These are phyloP conservation scores for Furcasterigmium sp. DNA, from an alignment of 2,329 filamentous ascomycete species.

Conservation along the genomic window DNA sequence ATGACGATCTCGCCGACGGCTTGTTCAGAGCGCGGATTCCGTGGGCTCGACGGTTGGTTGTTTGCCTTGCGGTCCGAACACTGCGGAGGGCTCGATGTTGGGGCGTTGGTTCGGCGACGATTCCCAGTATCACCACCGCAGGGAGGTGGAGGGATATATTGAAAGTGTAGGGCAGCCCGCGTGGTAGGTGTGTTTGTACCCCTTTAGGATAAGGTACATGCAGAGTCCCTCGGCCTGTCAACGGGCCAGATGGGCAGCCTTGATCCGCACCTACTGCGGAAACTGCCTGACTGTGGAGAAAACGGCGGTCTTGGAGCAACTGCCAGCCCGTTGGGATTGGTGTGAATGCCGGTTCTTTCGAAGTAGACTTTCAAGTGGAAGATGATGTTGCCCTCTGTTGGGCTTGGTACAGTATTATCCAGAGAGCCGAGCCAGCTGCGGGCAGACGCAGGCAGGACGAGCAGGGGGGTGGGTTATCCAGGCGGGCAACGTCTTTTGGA, in stretches of 20 bases:
- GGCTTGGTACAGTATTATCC: not conserved
- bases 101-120: constrained; percentile 9
- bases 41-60: constrained; percentile 11
- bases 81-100: constrained; percentile 7
- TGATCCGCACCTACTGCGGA: constrained; percentile 12
- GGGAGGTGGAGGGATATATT: constrained; percentile 12
- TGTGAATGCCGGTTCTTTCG: not conserved
- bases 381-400: not conserved
- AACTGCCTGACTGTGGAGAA: constrained; percentile 11
- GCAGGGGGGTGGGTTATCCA: not conserved
- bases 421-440: not conserved
- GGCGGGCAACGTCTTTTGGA: not conserved
- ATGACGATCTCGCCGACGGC: constrained; percentile 12
- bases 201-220: constrained; percentile 12
- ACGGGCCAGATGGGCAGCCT: constrained; percentile 10
- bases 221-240: constrained; percentile 11
- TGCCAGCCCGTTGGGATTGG: constrained; percentile 1
- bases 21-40: constrained; percentile 9
- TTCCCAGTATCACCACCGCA: constrained; percentile 8
- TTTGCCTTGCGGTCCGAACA: constrained; percentile 9
- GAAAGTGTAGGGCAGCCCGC: constrained; percentile 5
- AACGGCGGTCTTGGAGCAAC: constrained; percentile 9
- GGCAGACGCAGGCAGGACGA: not conserved
- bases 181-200: constrained; percentile 9
- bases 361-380: constrained; percentile 1